Base-by-base conservation (phyloP, 2,329 filamentous ascomycete species). In the Zymoseptoria crescenta region DNA sequence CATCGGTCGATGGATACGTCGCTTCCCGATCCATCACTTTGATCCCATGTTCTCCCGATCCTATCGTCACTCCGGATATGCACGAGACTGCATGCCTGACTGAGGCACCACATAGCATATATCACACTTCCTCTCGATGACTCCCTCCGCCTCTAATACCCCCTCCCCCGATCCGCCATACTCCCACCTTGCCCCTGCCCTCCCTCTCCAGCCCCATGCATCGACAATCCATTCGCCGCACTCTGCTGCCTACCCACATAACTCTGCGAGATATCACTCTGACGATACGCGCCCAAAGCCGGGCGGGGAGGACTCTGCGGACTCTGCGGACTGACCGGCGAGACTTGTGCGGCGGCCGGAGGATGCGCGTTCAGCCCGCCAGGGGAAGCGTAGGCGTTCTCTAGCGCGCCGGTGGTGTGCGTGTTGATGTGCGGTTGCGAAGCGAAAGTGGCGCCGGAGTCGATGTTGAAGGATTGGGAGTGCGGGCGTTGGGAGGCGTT, bases 181-280 rank as follows among this genome's bases (percentile, higher is more conserved):
- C 66, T 63, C 13, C 35, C 35, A 53, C 64, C 64, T 52, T 57
- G 58, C 56, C 62, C 60, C 29, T 56, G 13, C 29, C 56, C 61
- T n/a, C 54, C 59, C 20, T 35, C 45, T 54, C 58, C 49, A 35
- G 66, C 69, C 8, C 77, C 77, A 57, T 78, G 77, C 77, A 80
- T 80, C 1, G 76, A 78, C 55, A 76, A 52, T 27, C 77, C 73
- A 58, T 76, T 73, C 4, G 67, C 71, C 28, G 76, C 73, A 58
- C 74, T 77, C 61, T 73, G 70, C 65, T 79, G 77, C 49, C 77
- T 67, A 2, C 74, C 73, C 28, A 78, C 62, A 60, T 78, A 79
- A 3, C 72, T 75, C 3, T 74, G 73, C 24, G 76, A 78, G 3
- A 65, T 60, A 16, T 62, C 64, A 21, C 60, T 64, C 19, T 74